These are phyloP conservation scores for Xylaria flabelliformis DNA, from an alignment of 495 filamentous ascomycete genomes.

Conservation along the genomic window DNA sequence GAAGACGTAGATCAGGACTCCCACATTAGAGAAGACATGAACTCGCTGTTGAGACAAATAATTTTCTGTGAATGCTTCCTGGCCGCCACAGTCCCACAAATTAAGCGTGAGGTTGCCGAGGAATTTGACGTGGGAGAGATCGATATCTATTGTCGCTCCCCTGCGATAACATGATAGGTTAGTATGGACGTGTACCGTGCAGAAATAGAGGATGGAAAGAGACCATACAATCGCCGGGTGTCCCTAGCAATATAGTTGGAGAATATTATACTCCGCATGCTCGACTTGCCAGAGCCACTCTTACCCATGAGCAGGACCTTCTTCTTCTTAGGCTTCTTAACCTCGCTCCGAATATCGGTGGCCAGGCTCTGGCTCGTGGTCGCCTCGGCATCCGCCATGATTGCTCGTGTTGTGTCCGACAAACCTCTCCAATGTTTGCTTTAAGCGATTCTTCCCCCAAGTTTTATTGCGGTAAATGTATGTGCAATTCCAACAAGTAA, in stretches of 20 bases:
- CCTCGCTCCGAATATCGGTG: conserved; percentile 44
- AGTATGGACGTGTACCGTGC: neutral
- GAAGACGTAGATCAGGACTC: conserved; percentile 98
- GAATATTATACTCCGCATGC: conserved; percentile 98
- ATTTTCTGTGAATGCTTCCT: conserved; percentile 98
- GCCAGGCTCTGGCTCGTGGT: conserved; percentile 33
- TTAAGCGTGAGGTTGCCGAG: conserved; percentile 96
- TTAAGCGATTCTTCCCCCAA: neutral
- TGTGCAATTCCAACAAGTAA: neutral
- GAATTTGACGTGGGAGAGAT: conserved; percentile 97
- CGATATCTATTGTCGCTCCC: conserved; percentile 98
- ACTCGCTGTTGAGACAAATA: conserved; percentile 92
- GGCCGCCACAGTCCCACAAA: conserved; percentile 98
- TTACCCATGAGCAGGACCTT: conserved; percentile 79
- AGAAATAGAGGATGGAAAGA: neutral
- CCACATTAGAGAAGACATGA: conserved; percentile 95
- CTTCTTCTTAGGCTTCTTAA: conserved; percentile 67
- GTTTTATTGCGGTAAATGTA: neutral
- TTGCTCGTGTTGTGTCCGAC: neutral
- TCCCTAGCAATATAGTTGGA: conserved; percentile 98
- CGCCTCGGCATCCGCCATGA: conserved; percentile 36
- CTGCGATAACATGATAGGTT: conserved; percentile 33
- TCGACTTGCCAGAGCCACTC: conserved; percentile 98
- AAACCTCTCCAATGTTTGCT: neutral
- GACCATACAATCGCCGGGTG: conserved; percentile 73